phyloP scores from a whole-genome alignment of 345 rosid species.

The Turritis glabra region DNA sequence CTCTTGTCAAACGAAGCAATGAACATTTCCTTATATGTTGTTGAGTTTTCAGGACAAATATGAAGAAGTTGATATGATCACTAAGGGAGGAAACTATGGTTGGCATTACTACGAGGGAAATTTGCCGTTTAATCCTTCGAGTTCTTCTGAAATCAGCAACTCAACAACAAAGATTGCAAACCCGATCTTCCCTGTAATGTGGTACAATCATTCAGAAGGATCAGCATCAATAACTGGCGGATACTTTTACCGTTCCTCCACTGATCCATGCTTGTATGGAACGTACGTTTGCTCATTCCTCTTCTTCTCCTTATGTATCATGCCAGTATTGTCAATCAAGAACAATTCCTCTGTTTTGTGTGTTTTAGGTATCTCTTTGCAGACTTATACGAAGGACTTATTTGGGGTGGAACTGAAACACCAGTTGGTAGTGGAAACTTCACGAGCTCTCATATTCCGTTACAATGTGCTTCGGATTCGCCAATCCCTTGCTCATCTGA shows the following conservation, averaged over 20 bases:
- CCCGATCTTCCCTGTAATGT: constrained; percentile 51
- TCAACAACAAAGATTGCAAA: constrained; percentile 52
- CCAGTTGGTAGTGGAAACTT: constrained; percentile 78
- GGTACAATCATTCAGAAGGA: constrained; percentile 46
- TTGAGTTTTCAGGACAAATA: constrained; percentile 42
- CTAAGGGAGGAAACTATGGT: constrained; percentile 59
- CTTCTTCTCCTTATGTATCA: not conserved
- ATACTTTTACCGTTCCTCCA: constrained; percentile 48
- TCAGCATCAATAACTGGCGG: constrained; percentile 59
- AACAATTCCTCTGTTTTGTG: not conserved
- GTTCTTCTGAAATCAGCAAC: constrained; percentile 33
- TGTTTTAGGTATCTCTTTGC: constrained; percentile 46
- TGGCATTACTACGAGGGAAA: constrained; percentile 54
- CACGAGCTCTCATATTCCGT: constrained; percentile 49
- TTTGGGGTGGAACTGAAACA: constrained; percentile 48
- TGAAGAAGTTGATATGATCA: constrained; percentile 56
- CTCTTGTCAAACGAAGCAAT: not conserved
- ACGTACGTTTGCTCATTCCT: constrained; percentile 29
- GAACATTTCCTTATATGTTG: not conserved
- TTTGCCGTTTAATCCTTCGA: constrained; percentile 21
- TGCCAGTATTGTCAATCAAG: not conserved
- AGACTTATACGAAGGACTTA: constrained; percentile 48
- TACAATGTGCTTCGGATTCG: constrained; percentile 63
- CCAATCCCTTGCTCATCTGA: constrained; percentile 56
- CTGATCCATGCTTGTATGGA: constrained; percentile 59